These are phyloP conservation scores for Mycena latifolia DNA, from an alignment of 768 basidiomycete species.

Conservation along the genomic window DNA sequence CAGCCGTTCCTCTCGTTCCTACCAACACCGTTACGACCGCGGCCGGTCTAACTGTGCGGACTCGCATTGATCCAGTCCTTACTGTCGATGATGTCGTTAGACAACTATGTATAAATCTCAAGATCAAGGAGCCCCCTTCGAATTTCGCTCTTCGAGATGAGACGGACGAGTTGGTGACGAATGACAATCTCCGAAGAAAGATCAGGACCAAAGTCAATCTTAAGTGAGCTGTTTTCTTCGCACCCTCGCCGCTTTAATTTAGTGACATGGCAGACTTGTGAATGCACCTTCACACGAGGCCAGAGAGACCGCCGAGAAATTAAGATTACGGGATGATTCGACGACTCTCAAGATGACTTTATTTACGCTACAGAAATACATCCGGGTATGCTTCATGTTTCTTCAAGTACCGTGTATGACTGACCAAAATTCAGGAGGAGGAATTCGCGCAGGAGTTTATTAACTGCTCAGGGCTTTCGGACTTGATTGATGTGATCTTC, in stretches of 20 bases:
- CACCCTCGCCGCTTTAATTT: not conserved
- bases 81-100: slow-evolving; percentile 88
- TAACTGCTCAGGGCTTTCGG: slow-evolving; percentile 74
- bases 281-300: slow-evolving; percentile 87
- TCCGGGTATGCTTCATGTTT: slow-evolving; percentile 63
- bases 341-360: slow-evolving; percentile 71
- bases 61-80: slow-evolving; percentile 87
- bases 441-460: slow-evolving; percentile 87
- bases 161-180: slow-evolving; percentile 85
- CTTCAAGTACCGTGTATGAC: not conserved
- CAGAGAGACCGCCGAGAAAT: slow-evolving; percentile 78
- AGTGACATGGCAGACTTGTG: slow-evolving; percentile 68
- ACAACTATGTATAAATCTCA: slow-evolving; percentile 85
- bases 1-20: slow-evolving; percentile 71
- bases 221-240: slow-evolving; percentile 62
- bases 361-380: slow-evolving; percentile 84
- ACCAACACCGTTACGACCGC: slow-evolving; percentile 88
- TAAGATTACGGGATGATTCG: slow-evolving; percentile 69
- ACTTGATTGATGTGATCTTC: slow-evolving; percentile 79
- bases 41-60: slow-evolving; percentile 81
- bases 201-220: slow-evolving; percentile 83
- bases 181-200: slow-evolving; percentile 87
- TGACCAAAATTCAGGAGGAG: slow-evolving; percentile 69
- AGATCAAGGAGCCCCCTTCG: slow-evolving; percentile 78
- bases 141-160: slow-evolving; percentile 87